Evolutionary conservation across 768 basidiomycete genomes (phyloP).

Genomic region (Tylopilus cervinicoccineus): DNA sequence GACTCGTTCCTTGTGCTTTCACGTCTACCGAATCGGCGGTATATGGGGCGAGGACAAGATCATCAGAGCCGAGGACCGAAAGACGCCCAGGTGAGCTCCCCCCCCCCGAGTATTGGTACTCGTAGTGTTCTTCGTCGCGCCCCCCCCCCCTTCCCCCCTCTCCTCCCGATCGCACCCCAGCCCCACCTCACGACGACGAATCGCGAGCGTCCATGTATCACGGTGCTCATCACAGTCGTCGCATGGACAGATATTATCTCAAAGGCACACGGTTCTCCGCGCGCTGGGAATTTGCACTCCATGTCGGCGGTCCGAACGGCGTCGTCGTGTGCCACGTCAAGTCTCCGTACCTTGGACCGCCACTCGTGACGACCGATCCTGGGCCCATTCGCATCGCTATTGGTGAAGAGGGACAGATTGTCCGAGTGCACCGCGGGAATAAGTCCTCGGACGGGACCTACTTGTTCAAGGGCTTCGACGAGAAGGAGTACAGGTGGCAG

Average conservation of each 20-base stretch:
- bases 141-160: too few relatives aligned
- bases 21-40: constrained; percentile 27
- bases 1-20: constrained; percentile 16
- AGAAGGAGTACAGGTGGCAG: constrained; percentile 25
- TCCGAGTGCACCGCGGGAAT: constrained; percentile 12
- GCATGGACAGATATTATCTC: constrained; percentile 21
- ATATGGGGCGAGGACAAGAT: constrained; percentile 29
- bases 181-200: too few relatives aligned
- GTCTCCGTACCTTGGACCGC: constrained; percentile 29
- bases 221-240: too few relatives aligned
- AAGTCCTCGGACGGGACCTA: constrained; percentile 2
- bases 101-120: too few relatives aligned
- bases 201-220: too few relatives aligned
- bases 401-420: not conserved
- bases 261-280: constrained; percentile 15
- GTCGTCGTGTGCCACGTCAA: constrained; percentile 20
- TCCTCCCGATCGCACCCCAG: not conserved
- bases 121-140: too few relatives aligned
- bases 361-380: constrained; percentile 6
- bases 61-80: constrained; percentile 24
- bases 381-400: constrained; percentile 21
- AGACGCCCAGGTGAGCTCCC: constrained; percentile 22
- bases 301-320: constrained; percentile 17
- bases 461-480: constrained; percentile 24
- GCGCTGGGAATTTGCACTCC: constrained; percentile 24